Evolutionary conservation across 2,329 filamentous ascomycete genomes (phyloP).

Genomic region (Talaromyces pinophilus): DNA sequence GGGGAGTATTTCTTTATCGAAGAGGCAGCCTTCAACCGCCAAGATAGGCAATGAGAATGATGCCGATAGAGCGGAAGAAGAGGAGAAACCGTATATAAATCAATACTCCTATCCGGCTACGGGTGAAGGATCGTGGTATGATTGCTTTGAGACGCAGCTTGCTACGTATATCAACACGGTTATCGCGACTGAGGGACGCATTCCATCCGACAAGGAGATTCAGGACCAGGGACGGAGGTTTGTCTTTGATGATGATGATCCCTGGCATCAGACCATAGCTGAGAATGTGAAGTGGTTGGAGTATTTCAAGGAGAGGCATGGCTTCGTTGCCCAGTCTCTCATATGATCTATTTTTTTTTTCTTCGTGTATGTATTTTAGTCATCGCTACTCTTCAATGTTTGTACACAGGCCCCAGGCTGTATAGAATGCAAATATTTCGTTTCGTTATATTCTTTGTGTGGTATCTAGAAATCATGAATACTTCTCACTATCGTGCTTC

Average conservation of each 20-base stretch:
- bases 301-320: constrained; percentile 20
- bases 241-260: constrained; percentile 20
- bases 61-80: neutral
- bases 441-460: neutral
- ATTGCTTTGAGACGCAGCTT: constrained; percentile 17
- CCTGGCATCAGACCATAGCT: constrained; percentile 21
- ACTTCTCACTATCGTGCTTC: constrained; percentile 18
- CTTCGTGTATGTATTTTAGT: neutral
- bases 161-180: constrained; percentile 14
- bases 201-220: constrained; percentile 19
- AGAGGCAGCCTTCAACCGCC: neutral
- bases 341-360: neutral
- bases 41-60: neutral
- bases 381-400: neutral
- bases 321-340: neutral
- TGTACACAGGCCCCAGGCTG: no score
- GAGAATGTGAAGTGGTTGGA: constrained; percentile 21
- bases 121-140: constrained; percentile 9
- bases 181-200: constrained; percentile 5
- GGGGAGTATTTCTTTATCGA: constrained; percentile 6
- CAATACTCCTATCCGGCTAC: constrained; percentile 18
- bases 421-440: neutral
- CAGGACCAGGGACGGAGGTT: constrained; percentile 14
- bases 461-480: constrained; percentile 17
- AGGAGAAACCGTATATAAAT: constrained; percentile 7